Conservation (phyloP, 2,329 filamentous ascomycete genomes). For the Venturia pyrina region DNA sequence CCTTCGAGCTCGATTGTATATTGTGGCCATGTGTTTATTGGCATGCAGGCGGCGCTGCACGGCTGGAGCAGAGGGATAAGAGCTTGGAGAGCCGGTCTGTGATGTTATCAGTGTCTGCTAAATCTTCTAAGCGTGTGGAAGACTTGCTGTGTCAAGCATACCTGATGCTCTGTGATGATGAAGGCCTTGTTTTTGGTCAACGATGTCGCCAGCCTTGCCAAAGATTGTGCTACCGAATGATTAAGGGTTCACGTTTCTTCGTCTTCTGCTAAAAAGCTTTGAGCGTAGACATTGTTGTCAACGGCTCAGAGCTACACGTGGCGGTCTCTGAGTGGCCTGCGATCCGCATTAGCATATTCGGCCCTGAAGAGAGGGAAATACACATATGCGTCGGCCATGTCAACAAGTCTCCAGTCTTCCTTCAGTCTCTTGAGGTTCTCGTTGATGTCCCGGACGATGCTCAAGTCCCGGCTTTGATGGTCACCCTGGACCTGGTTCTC, state of each 20-base stretch:
- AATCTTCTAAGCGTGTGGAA: not conserved
- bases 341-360: constrained; percentile 23
- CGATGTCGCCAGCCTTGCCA: not conserved
- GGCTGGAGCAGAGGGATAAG: not conserved
- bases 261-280: not conserved
- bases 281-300: constrained; percentile 5
- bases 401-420: not conserved
- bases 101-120: not conserved
- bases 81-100: not conserved
- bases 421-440: not conserved
- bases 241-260: not conserved
- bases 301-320: constrained; percentile 21
- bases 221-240: not conserved
- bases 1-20: not conserved
- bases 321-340: constrained; percentile 33
- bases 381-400: not conserved
- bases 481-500: not conserved
- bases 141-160: not conserved
- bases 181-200: not conserved
- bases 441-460: not conserved
- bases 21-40: not conserved
- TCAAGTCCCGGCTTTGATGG: not conserved
- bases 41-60: not conserved
- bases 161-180: not conserved
- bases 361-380: not conserved